Evolutionary conservation across 179 eudicot genomes (phyloP).

Genomic region (Amaranthus tricolor): DNA sequence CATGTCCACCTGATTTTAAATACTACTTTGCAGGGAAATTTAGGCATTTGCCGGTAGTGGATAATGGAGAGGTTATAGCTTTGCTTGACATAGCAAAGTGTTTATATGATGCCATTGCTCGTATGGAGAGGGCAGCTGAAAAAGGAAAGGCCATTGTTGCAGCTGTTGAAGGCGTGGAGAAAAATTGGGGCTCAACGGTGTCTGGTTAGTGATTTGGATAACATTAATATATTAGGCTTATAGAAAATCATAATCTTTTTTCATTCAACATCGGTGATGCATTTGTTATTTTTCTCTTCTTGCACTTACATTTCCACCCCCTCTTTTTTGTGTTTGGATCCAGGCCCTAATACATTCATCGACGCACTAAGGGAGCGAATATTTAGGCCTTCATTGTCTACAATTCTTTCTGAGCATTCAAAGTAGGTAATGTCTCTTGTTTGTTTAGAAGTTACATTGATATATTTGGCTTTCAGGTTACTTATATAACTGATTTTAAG

Average conservation of each 20-base stretch:
- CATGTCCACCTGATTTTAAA: neutral
- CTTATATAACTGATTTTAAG: slow-evolving; percentile 21
- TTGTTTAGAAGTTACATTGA: slow-evolving; percentile 10
- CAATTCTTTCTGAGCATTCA: slow-evolving; percentile 83
- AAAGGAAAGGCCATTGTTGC: slow-evolving; percentile 96
- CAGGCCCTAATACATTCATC: slow-evolving; percentile 81
- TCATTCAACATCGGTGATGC: neutral
- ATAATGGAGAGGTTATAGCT: slow-evolving; percentile 91
- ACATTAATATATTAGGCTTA: neutral
- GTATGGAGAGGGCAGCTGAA: slow-evolving; percentile 97
- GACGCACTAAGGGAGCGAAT: slow-evolving; percentile 84
- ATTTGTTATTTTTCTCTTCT: neutral
- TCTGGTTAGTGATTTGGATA: slow-evolving; percentile 55
- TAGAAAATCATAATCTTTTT: neutral
- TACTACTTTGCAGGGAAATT: slow-evolving; percentile 64
- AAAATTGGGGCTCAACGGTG: slow-evolving; percentile 81
- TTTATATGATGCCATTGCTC: slow-evolving; percentile 95
- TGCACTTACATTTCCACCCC: neutral
- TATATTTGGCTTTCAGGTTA: neutral
- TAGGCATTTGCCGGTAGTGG: slow-evolving; percentile 94
- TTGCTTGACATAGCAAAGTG: slow-evolving; percentile 95
- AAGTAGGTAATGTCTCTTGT: slow-evolving; percentile 88
- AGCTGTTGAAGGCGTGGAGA: slow-evolving; percentile 99
- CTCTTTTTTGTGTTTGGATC: slow-evolving; percentile 11
- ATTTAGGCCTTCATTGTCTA: slow-evolving; percentile 87